Conservation (phyloP, 1,284 basidiomycete genomes). For the Neotropicomus parvogracilis region DNA sequence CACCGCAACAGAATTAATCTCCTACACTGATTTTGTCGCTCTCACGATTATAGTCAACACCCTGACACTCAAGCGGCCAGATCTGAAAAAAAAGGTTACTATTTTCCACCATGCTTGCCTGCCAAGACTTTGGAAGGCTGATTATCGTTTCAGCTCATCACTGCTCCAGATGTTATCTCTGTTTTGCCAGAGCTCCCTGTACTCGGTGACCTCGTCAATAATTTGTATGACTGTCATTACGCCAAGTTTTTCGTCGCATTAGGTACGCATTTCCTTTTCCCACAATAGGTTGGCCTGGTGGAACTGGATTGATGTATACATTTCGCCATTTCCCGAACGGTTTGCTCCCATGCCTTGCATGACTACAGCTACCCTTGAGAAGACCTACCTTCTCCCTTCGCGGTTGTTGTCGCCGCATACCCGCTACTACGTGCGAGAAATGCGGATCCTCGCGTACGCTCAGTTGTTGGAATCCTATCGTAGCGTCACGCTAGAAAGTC, state of each 20-base stretch:
- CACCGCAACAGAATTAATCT: constrained; percentile 86
- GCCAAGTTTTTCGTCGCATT: constrained; percentile 91
- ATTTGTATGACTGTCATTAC: constrained; percentile 90
- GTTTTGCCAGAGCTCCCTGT: constrained; percentile 68
- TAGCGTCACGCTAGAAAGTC: constrained; percentile 84
- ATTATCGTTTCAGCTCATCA: constrained; percentile 49
- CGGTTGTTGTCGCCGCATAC: constrained; percentile 85
- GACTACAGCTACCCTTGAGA: constrained; percentile 76
- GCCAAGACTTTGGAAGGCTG: background rate
- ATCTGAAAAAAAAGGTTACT: constrained; percentile 89
- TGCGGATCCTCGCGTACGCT: constrained; percentile 92
- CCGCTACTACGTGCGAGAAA: constrained; percentile 90
- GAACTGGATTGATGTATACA: constrained; percentile 11
- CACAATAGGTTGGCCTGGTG: background rate
- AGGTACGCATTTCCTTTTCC: constrained; percentile 42
- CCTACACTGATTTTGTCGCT: constrained; percentile 90
- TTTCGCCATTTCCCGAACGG: constrained; percentile 6
- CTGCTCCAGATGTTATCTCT: constrained; percentile 69
- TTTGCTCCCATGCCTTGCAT: background rate
- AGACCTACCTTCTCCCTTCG: constrained; percentile 82
- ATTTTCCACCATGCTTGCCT: background rate
- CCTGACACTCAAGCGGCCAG: constrained; percentile 77
- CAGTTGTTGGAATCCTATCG: constrained; percentile 92
- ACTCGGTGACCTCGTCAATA: constrained; percentile 68
- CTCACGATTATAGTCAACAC: constrained; percentile 82